Conservation (phyloP, 331 rosid genomes). For the Quercus phellos region DNA sequence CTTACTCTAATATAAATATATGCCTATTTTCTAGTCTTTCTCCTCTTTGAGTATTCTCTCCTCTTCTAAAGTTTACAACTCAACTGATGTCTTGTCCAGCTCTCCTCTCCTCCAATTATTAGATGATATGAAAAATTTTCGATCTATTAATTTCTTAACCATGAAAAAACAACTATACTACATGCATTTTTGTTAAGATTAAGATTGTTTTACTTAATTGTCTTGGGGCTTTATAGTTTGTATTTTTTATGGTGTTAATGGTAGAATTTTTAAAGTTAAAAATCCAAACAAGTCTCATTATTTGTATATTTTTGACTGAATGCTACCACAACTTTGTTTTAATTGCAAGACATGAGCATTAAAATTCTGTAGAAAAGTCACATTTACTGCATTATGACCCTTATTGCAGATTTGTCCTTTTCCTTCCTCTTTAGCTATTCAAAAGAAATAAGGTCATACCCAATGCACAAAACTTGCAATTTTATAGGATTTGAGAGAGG, state of each 20-base stretch:
- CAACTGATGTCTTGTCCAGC: no score
- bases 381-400: background rate
- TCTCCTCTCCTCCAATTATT: no score
- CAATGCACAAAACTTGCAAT: no score
- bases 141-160: no score
- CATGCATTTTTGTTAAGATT: background rate
- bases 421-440: background rate
- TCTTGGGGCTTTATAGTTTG: background rate
- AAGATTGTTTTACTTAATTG: background rate
- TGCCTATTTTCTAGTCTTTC: no score
- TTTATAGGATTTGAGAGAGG: no score
- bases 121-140: no score
- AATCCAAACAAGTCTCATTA: background rate
- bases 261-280: background rate
- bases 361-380: background rate
- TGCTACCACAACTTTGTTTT: background rate
- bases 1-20: no score
- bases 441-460: background rate
- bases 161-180: no score
- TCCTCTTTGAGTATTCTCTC: no score
- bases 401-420: background rate
- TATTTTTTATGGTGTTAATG: background rate
- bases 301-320: background rate
- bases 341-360: background rate
- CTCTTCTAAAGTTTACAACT: no score